Percentiles rank a stretch among this genome's conserved stretches.
Conservation (phyloP, 805 yeast species). For the Middelhovenomyces tepae region DNA sequence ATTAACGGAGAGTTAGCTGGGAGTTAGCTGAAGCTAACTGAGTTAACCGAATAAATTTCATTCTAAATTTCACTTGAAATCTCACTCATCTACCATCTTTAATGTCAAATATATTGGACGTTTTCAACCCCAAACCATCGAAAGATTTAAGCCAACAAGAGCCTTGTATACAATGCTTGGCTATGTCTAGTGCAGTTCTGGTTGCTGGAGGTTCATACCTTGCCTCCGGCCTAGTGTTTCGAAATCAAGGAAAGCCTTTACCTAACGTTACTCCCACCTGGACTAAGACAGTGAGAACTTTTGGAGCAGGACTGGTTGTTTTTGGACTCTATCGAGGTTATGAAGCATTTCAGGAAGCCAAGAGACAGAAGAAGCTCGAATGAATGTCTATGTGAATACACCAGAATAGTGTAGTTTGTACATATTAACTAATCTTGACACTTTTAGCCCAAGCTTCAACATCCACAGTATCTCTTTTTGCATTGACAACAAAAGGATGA, state of each 20-base stretch:
- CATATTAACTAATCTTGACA: no score
- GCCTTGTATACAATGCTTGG: slow-evolving; percentile 2
- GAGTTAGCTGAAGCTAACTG: no score
- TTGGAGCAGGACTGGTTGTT: slow-evolving; percentile 46
- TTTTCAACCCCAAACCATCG: slow-evolving; percentile 9
- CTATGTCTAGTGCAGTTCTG: slow-evolving; percentile 1
- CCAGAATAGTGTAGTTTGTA: not conserved
- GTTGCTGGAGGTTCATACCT: slow-evolving; percentile 1
- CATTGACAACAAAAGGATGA: slow-evolving; percentile 23
- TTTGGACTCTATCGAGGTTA: slow-evolving; percentile 57
- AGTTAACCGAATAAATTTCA: no score
- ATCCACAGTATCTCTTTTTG: slow-evolving; percentile 15
- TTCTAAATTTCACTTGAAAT: no score
- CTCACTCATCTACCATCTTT: no score
- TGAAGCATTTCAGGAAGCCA: slow-evolving; percentile 37
- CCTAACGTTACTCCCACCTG: slow-evolving; percentile 33
- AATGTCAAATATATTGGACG: slow-evolving; percentile 19
- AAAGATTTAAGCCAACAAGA: not conserved
- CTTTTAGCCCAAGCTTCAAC: slow-evolving; percentile 18
- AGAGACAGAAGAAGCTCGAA: not conserved
- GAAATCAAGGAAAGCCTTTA: slow-evolving; percentile 32
- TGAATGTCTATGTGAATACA: not conserved
- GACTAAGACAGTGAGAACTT: slow-evolving; percentile 42
- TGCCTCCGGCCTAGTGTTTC: not conserved
- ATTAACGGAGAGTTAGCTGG: no score